A percentile compares a stretch with the other conserved stretches of the same genome.
Evolutionary conservation across 257 asterid species (phyloP).

Genomic region (Rhazya stricta): DNA sequence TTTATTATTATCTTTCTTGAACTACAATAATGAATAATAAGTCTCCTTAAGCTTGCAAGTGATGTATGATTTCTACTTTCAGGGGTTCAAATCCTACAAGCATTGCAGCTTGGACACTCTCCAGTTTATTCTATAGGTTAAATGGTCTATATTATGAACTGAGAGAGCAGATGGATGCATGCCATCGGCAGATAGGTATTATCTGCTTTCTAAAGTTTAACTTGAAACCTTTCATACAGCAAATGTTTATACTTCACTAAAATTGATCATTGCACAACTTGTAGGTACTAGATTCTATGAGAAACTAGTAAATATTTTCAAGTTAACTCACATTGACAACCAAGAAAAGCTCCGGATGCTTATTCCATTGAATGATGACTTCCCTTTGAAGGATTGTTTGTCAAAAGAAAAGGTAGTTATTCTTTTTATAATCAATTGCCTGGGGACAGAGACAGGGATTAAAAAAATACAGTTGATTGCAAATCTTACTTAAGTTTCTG

Average conservation of each 20-base stretch:
- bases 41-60: conserved; percentile 5
- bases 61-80: conserved; percentile 25
- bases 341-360: conserved; percentile 47
- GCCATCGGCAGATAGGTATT: conserved; percentile 57
- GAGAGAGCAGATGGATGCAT: conserved; percentile 26
- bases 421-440: not conserved
- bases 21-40: not conserved
- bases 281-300: conserved; percentile 46
- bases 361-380: conserved; percentile 36
- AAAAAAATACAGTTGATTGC: not conserved
- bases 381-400: conserved; percentile 40
- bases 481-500: not conserved
- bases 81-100: conserved; percentile 40
- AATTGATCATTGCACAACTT: conserved; percentile 8
- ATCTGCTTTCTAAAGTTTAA: not conserved
- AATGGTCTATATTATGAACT: conserved; percentile 38
- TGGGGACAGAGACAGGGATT: not conserved
- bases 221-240: not conserved
- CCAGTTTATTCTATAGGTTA: conserved; percentile 43
- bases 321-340: conserved; percentile 42
- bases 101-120: conserved; percentile 47
- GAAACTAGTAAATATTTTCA: conserved; percentile 38
- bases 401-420: conserved; percentile 38
- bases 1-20: not conserved
- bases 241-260: conserved; percentile 4